Evolutionary conservation across 768 basidiomycete species (phyloP).

Genomic region (Termitomyces sp.): DNA sequence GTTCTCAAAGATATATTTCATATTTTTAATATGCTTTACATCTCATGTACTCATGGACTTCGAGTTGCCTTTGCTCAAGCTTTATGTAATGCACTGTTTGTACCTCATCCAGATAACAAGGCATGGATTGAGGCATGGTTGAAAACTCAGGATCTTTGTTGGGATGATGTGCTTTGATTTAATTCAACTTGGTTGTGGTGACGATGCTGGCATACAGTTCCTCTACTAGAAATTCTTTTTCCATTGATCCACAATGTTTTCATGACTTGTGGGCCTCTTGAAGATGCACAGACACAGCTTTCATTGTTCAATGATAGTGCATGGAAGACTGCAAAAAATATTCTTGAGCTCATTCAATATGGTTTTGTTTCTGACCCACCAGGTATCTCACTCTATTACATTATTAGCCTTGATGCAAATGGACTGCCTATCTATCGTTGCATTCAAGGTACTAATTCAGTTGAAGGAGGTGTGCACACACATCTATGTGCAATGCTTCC

Average conservation of each 20-base stretch:
- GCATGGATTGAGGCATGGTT: neutral
- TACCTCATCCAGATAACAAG: slow-evolving; percentile 19
- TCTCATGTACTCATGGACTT: slow-evolving; percentile 25
- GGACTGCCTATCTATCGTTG: neutral
- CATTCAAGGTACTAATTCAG: neutral
- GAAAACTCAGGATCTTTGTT: neutral
- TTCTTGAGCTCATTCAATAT: too few species aligned
- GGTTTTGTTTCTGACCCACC: too few species aligned
- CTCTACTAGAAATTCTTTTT: slow-evolving; percentile 21
- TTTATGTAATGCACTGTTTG: slow-evolving; percentile 21
- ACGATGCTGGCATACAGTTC: slow-evolving; percentile 19
- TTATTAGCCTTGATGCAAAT: neutral
- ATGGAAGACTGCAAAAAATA: too few species aligned
- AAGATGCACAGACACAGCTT: slow-evolving; percentile 16
- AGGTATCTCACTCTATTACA: too few species aligned
- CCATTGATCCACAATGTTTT: slow-evolving; percentile 15
- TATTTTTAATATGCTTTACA: slow-evolving; percentile 26
- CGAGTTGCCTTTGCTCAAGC: slow-evolving; percentile 17
- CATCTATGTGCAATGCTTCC: neutral
- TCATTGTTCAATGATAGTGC: slow-evolving; percentile 11
- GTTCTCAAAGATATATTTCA: slow-evolving; percentile 29
- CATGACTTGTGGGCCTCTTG: slow-evolving; percentile 19
- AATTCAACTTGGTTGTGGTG: slow-evolving; percentile 5
- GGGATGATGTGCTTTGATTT: neutral
- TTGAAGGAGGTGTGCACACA: neutral